These are phyloP conservation scores for Ogataea nakhonphanomensis DNA, from an alignment of 805 yeast species.

Conservation along the genomic window DNA sequence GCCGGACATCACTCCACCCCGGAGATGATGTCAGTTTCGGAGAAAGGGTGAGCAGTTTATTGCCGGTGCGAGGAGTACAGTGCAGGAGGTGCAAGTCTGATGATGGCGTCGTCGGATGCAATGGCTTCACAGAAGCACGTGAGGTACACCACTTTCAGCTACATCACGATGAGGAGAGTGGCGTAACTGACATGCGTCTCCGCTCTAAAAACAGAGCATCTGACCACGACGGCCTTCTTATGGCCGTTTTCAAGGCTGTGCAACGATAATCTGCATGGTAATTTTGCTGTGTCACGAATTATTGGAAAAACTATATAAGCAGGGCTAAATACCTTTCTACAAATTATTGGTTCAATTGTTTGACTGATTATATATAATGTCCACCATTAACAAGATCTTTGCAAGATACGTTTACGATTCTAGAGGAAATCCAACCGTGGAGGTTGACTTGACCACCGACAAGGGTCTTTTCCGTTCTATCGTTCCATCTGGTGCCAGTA, in stretches of 20 bases:
- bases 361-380: slow-evolving; percentile 22
- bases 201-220: background rate
- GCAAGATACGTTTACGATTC: slow-evolving; percentile 99
- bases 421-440: slow-evolving; percentile 99
- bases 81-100: background rate
- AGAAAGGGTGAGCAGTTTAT: slow-evolving; percentile 7
- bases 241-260: slow-evolving; percentile 12
- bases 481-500: slow-evolving; percentile 99
- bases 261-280: slow-evolving; percentile 2
- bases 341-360: background rate
- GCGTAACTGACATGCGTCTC: too few species aligned
- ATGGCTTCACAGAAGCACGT: background rate
- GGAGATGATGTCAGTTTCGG: slow-evolving; percentile 8
- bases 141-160: background rate
- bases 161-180: too few species aligned
- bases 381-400: slow-evolving; percentile 76
- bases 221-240: slow-evolving; percentile 8
- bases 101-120: too few species aligned
- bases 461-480: slow-evolving; percentile 94
- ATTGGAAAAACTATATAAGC: slow-evolving; percentile 7
- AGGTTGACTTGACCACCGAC: slow-evolving; percentile 92
- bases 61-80: slow-evolving; percentile 4
- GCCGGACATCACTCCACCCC: slow-evolving; percentile 2
- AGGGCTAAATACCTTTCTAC: slow-evolving; percentile 3
- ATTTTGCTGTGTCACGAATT: slow-evolving; percentile 11